Evolutionary conservation across 345 rosid genomes (phyloP).

Genomic region (Linum usitatissimum): DNA sequence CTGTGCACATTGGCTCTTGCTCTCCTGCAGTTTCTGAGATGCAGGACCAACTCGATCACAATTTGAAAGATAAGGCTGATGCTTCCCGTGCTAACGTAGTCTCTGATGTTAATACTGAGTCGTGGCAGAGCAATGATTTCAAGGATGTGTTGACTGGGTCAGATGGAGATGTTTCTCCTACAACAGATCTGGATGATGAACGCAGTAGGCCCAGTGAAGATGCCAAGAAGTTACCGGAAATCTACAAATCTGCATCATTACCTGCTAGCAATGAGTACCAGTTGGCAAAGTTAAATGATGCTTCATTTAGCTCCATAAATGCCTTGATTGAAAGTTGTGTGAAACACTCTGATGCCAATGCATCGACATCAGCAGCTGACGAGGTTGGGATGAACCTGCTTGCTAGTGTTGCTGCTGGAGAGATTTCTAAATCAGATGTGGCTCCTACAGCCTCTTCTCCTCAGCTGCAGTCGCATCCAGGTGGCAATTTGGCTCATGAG

Average conservation of each 20-base stretch:
- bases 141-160: conserved; percentile 2
- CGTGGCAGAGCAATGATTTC: not conserved
- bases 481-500: not conserved
- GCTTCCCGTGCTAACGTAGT: not conserved
- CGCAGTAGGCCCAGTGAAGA: not conserved
- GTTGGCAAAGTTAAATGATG: conserved; percentile 2
- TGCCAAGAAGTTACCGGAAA: not conserved
- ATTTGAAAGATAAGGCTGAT: not conserved
- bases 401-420: conserved; percentile 12
- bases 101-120: conserved; percentile 1
- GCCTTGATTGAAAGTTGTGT: conserved; percentile 7
- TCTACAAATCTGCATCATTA: not conserved
- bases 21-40: not conserved
- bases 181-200: conserved; percentile 5
- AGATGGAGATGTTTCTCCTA: not conserved
- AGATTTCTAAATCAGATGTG: not conserved
- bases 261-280: not conserved
- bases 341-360: conserved; percentile 2
- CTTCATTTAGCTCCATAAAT: conserved; percentile 8
- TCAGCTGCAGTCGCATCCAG: not conserved
- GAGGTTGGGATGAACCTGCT: conserved; percentile 11
- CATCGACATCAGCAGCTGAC: not conserved
- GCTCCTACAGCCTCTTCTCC: not conserved
- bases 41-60: not conserved
- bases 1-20: not conserved